phyloP scores from a whole-genome alignment of 202 grass and related monocot species.

The Cymbopogon flexuosus region DNA sequence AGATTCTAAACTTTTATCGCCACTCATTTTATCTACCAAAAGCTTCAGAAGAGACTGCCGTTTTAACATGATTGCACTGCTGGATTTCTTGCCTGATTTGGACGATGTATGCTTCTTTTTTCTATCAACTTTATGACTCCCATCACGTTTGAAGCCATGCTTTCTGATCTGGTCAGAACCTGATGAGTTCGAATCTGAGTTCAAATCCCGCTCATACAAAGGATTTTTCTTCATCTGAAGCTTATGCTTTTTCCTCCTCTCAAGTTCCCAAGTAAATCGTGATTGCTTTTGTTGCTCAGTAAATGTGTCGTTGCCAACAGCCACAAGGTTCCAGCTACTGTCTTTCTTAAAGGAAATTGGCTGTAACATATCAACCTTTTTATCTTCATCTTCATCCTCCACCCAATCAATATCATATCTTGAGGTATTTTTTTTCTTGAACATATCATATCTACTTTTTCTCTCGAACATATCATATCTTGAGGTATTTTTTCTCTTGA shows the following conservation, averaged over 20 bases:
- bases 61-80: conserved; percentile 32
- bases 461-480: background rate
- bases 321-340: conserved; percentile 4
- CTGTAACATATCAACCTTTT: conserved; percentile 3
- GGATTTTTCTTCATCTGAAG: conserved; percentile 28
- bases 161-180: conserved; percentile 25
- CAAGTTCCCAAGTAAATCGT: conserved; percentile 55
- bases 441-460: background rate
- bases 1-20: conserved; percentile 30
- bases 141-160: conserved; percentile 23
- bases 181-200: conserved; percentile 41
- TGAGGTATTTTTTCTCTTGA: background rate
- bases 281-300: conserved; percentile 42
- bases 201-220: conserved; percentile 22
- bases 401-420: conserved; percentile 38
- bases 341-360: conserved; percentile 22
- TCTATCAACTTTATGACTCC: conserved; percentile 22
- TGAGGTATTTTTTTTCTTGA: background rate
- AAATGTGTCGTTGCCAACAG: conserved; percentile 19
- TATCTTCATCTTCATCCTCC: conserved; percentile 32
- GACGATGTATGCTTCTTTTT: conserved; percentile 32
- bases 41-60: conserved; percentile 59
- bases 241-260: conserved; percentile 58
- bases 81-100: conserved; percentile 39
- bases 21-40: conserved; percentile 57